Evolutionary conservation across 164 flowering plant species (phyloP).

Genomic region (Annona cherimola): DNA sequence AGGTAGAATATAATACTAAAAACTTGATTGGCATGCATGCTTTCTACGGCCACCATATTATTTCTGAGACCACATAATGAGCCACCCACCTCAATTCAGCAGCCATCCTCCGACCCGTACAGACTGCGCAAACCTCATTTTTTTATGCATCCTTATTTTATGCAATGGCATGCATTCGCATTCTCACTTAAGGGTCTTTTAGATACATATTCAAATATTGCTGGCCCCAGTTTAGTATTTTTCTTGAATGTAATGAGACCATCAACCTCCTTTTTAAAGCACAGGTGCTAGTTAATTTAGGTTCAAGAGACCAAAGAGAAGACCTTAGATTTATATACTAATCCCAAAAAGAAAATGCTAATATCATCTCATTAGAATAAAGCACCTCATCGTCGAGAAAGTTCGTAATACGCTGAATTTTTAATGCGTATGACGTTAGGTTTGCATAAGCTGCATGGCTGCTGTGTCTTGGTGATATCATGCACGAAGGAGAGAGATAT

Average conservation of each 20-base stretch:
- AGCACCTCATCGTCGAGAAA: constrained; percentile 14
- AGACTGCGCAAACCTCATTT: neutral
- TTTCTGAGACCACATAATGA: neutral
- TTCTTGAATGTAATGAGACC: constrained; percentile 2
- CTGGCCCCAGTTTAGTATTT: neutral
- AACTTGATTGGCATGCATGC: too few species aligned
- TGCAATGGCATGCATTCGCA: neutral
- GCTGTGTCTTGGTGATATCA: constrained; percentile 3
- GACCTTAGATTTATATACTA: neutral
- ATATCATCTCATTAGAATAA: neutral
- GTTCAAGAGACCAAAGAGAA: neutral
- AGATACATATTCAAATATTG: constrained; percentile 1
- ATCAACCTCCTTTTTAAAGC: neutral
- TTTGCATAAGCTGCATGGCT: neutral
- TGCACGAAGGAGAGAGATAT: neutral
- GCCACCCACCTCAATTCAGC: neutral
- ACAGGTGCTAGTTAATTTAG: neutral
- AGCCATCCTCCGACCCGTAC: neutral
- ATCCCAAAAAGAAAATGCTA: neutral
- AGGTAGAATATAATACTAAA: neutral
- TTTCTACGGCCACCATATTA: neutral
- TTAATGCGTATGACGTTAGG: neutral
- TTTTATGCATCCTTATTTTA: neutral
- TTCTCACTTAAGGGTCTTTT: neutral
- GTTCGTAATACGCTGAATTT: constrained; percentile 8